Base-by-base conservation (phyloP, 192 early-diverging fungal species). In the Obelidium mucronatum region DNA sequence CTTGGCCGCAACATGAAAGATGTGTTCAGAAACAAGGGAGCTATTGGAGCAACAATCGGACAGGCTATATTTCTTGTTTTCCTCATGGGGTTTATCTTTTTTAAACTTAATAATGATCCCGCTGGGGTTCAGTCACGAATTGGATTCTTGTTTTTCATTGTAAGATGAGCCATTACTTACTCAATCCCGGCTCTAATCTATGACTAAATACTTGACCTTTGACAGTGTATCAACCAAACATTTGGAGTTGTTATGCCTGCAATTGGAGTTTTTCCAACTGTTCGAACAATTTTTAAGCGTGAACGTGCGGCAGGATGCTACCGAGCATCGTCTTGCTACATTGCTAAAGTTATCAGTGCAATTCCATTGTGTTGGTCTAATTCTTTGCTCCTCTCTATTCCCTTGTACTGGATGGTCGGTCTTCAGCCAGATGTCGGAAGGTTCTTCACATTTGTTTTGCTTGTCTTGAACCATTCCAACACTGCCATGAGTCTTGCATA, bases 281-380 rank as follows among this genome's bases (percentile, higher is more conserved):
- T 51, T 2, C 56, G 77, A 28, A 52, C 69, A 0, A 78, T 78
- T 63, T 72, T 78, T 33, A 64, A 62, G 22, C 85, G 90, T 1
- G 92, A 93, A 83, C 84, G 92, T 1, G 87, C 90, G 17, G 78
- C 84, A 36, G 89, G 90, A 1, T 84, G 87, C 31, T 93, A 90
- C 85, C 83, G 92, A 24, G 74, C 88, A 40, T 83, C 85, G 2
- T 81, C 90, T 24, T 91, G 84, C 64, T 92, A 84, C 65, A 44
- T 91, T 34, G 88, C 91, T 40, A 92, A 91, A 77, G 73, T 88
- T 66, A 79, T 91, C 19, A 85, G 86, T 15, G 81, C 80, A 34
- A 55, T 84, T 76, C 84, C 81, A 59, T 69, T 85, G 54, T 30
- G 68, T 15, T 44, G 68, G 37, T n/a, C 78, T 13, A 67, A 34